Percentiles rank a stretch among this genome's conserved stretches.
Evolutionary conservation across 768 basidiomycete genomes (phyloP).

Genomic region (Strobilomyces echinocephalus): DNA sequence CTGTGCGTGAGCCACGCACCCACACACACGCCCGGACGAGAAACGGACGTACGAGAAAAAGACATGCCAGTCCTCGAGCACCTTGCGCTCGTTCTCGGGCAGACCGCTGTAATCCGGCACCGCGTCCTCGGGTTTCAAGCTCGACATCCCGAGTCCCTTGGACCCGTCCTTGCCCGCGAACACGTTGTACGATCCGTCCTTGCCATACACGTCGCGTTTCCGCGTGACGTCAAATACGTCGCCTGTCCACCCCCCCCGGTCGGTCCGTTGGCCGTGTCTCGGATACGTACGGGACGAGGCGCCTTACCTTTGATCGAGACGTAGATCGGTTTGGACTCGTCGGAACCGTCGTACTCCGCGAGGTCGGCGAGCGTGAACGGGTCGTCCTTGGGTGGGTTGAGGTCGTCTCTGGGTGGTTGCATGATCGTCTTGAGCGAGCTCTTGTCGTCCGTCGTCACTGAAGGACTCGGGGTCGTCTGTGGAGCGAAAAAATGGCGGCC

Average conservation of each 20-base stretch:
- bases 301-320: constrained; percentile 84
- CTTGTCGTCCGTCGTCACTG: constrained; percentile 21
- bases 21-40: neutral
- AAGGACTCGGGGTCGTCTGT: constrained; percentile 1
- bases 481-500: constrained; percentile 3
- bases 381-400: constrained; percentile 70
- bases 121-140: constrained; percentile 80
- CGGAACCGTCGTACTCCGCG: constrained; percentile 64
- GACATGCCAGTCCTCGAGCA: constrained; percentile 81
- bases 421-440: constrained; percentile 56
- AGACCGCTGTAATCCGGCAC: constrained; percentile 80
- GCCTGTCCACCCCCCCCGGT: constrained; percentile 28
- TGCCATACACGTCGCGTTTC: constrained; percentile 87
- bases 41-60: constrained; percentile 72
- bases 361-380: constrained; percentile 70
- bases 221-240: constrained; percentile 85
- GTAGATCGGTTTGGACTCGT: constrained; percentile 67
- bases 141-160: constrained; percentile 83
- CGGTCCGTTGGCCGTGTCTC: constrained; percentile 23
- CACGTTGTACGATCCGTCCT: constrained; percentile 69
- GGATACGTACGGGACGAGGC: neutral
- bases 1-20: neutral
- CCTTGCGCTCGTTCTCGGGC: constrained; percentile 66
- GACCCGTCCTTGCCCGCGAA: constrained; percentile 96
- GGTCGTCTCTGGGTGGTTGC: constrained; percentile 58